Evolutionary conservation across 1,139 yeast species (phyloP).

Genomic region (Eremothecium sinecaudum): DNA sequence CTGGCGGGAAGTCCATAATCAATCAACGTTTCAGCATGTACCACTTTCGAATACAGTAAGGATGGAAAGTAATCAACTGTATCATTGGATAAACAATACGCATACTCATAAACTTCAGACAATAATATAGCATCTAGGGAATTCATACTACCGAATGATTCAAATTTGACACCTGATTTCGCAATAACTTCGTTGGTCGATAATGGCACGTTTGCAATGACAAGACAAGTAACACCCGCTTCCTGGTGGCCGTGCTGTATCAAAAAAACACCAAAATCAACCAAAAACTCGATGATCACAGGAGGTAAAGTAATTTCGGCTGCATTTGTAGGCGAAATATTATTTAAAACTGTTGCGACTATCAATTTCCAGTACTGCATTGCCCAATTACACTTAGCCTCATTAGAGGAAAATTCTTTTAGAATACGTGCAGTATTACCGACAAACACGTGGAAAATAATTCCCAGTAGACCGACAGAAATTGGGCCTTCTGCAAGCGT

Average conservation of each 20-base stretch:
- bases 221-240: conserved; percentile 41
- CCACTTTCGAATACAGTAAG: conserved; percentile 23
- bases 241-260: conserved; percentile 32
- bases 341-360: conserved; percentile 35
- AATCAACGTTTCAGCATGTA: conserved; percentile 25
- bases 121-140: conserved; percentile 23
- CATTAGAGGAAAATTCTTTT: conserved; percentile 38
- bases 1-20: conserved; percentile 23
- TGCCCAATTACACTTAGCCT: conserved; percentile 40
- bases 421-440: conserved; percentile 54
- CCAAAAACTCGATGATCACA: conserved; percentile 38
- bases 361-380: conserved; percentile 44
- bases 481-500: conserved; percentile 36
- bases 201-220: conserved; percentile 44
- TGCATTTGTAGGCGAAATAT: conserved; percentile 16
- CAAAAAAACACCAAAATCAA: conserved; percentile 47
- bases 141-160: conserved; percentile 21
- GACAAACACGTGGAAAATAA: conserved; percentile 53
- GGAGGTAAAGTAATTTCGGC: conserved; percentile 33
- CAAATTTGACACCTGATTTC: conserved; percentile 20
- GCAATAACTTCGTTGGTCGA: conserved; percentile 21
- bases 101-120: conserved; percentile 61
- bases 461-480: conserved; percentile 37
- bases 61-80: conserved; percentile 18
- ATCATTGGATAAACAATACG: conserved; percentile 11